A percentile compares a stretch with the other conserved stretches of the same genome.
These are phyloP conservation scores for Lasiodiplodia gonubiensis DNA, from an alignment of 2,329 filamentous ascomycete species.

Conservation along the genomic window DNA sequence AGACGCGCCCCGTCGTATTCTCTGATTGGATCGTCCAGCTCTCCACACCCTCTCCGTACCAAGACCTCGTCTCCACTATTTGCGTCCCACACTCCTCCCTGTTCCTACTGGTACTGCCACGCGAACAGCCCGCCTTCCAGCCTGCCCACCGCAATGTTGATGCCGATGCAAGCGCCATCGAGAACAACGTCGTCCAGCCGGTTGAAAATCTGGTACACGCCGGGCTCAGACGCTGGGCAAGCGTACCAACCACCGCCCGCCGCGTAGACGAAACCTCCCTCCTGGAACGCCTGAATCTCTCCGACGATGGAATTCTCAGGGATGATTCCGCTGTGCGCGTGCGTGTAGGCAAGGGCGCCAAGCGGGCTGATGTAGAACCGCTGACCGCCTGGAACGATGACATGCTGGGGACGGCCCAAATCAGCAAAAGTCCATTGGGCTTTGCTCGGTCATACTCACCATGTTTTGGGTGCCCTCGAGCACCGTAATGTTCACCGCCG, in stretches of 20 bases:
- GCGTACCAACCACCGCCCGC: constrained; percentile 23
- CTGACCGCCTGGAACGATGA: constrained; percentile 24
- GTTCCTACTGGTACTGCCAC: constrained; percentile 18
- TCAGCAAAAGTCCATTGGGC: not conserved
- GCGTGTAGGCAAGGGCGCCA: constrained; percentile 11
- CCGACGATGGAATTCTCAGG: constrained; percentile 1
- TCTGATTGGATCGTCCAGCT: constrained; percentile 17
- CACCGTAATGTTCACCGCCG: constrained; percentile 9
- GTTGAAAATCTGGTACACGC: not conserved
- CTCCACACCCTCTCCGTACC: constrained; percentile 20
- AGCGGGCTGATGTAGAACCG: constrained; percentile 13
- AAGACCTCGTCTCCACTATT: constrained; percentile 16
- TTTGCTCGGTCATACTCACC: not conserved
- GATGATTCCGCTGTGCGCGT: constrained; percentile 20
- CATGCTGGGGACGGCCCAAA: not conserved
- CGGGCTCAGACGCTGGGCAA: not conserved
- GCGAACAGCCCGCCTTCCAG: constrained; percentile 8
- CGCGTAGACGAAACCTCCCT: constrained; percentile 15
- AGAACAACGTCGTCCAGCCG: not conserved
- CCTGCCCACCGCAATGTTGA: constrained; percentile 5
- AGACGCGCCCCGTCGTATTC: not conserved
- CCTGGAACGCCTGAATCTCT: not conserved
- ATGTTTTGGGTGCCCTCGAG: not conserved
- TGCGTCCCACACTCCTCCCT: not conserved
- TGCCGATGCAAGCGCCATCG: constrained; percentile 3